Base-by-base conservation (phyloP, 2,329 filamentous ascomycete species). In the Thelonectria blattea region DNA sequence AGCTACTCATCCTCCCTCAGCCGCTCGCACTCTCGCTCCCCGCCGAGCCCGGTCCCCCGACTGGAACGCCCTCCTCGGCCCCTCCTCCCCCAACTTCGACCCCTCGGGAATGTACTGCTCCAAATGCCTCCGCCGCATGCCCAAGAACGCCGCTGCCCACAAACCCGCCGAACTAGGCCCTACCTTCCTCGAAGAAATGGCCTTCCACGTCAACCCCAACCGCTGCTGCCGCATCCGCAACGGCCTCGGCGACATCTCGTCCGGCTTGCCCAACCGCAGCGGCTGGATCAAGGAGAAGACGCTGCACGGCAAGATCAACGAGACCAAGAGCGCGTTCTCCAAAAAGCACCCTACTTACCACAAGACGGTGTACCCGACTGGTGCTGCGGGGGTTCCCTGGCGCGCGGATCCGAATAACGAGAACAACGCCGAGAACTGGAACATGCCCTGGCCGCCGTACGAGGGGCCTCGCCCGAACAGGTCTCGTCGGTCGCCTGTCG, bases 31-130 rank as follows among this genome's bases (percentile, higher is more conserved):
- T 1, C 5, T 4, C 34, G 3, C 34, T 39, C 5, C 12, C n/a
- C n/a, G n/a, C n/a, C n/a, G n/a, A n/a, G n/a, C 62, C 18, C 56
- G 53, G 8, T 74, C 72, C 9, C 70, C 70, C 1, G 64, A 74
- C 56, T 74, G 72, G 72, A 30, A 56, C 3, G 58, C 58, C 41
- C 18, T 49, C 5, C 71, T 74, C 1, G 72, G 71, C 0, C 66
- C 67, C 3, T 47, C 52, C 2, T 62, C 68, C 17, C 65, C 65
- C 0, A 9, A 58, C 3, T 76, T 73, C 45, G 65, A 66, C 8
- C 73, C 72, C 0, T 68, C 69, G 1, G 66, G 71, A 15, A 71
- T 71, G 65, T 74, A 74, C 64, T 76, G 74, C 54, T 76, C 74
- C 8, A 73, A 66, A 41, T 74, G 72, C 46, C 67, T 74, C 11